phyloP scores from a whole-genome alignment of 202 grass and related monocot species.

The Zoysia matrella region DNA sequence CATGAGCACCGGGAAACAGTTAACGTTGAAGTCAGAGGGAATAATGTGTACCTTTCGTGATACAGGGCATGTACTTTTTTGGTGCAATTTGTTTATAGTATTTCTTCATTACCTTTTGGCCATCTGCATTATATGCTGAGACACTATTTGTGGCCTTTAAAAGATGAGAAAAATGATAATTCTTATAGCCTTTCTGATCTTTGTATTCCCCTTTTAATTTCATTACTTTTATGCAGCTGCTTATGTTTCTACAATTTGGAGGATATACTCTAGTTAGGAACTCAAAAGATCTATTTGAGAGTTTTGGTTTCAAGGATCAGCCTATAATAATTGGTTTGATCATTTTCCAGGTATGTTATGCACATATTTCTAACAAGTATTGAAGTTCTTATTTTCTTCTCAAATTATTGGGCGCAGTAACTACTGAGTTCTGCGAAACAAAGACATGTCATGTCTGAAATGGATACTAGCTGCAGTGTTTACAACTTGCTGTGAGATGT shows the following conservation, averaged over 20 bases:
- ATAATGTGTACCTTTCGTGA: not conserved
- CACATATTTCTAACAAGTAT: conserved; percentile 11
- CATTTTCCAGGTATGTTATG: conserved; percentile 82
- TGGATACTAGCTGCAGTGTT: conserved; percentile 3
- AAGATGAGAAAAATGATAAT: not conserved
- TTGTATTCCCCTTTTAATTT: conserved; percentile 7
- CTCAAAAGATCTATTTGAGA: conserved; percentile 97
- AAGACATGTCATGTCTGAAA: conserved; percentile 6
- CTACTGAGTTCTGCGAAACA: conserved; percentile 16
- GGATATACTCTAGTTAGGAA: conserved; percentile 98
- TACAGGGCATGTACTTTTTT: conserved; percentile 2
- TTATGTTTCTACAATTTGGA: conserved; percentile 99
- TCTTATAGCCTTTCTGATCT: not conserved
- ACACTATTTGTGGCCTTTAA: not conserved
- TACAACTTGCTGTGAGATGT: conserved; percentile 2
- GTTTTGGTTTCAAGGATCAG: conserved; percentile 91
- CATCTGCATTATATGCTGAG: conserved; percentile 6
- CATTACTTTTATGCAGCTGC: conserved; percentile 61
- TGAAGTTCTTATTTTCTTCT: conserved; percentile 31
- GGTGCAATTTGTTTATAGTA: not conserved
- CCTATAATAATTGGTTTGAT: conserved; percentile 93
- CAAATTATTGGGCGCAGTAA: not conserved
- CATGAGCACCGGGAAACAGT: not conserved
- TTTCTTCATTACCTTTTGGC: not conserved
- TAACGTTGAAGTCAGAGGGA: not conserved